These are phyloP conservation scores for Aegilops umbellulata DNA, from an alignment of 176 grass and related monocot species.

Conservation along the genomic window DNA sequence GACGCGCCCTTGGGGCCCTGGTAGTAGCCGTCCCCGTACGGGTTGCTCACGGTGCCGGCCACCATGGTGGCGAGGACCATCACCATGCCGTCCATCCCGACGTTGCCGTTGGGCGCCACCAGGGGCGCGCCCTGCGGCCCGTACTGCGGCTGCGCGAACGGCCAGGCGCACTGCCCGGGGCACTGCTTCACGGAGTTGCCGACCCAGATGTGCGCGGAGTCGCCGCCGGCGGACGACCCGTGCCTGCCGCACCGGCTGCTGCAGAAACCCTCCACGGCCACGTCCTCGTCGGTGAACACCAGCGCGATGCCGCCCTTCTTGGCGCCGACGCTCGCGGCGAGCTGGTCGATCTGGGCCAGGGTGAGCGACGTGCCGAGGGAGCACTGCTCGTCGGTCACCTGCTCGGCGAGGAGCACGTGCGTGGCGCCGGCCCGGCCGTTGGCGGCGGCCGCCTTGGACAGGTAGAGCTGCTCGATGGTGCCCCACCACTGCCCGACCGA, in stretches of 20 bases:
- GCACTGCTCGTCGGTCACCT: slow-evolving; percentile 43
- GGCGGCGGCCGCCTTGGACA: slow-evolving; percentile 15
- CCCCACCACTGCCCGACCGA: slow-evolving; percentile 52
- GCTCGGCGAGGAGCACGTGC: slow-evolving; percentile 29
- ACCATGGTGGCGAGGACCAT: slow-evolving; percentile 51
- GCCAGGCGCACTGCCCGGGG: slow-evolving; percentile 61
- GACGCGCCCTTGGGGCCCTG: slow-evolving; percentile 47
- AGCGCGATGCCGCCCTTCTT: slow-evolving; percentile 33
- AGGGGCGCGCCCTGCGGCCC: slow-evolving; percentile 53
- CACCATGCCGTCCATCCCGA: slow-evolving; percentile 53
- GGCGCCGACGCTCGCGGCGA: neutral
- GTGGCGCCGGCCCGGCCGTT: neutral
- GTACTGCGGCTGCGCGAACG: slow-evolving; percentile 57
- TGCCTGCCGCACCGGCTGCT: slow-evolving; percentile 59
- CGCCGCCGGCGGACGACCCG: neutral
- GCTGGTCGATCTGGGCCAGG: slow-evolving; percentile 39
- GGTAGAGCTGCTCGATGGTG: slow-evolving; percentile 59
- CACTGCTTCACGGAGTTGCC: slow-evolving; percentile 54
- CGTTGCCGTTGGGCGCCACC: slow-evolving; percentile 55
- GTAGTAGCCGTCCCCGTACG: slow-evolving; percentile 51
- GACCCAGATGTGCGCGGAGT: slow-evolving; percentile 45
- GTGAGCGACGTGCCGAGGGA: slow-evolving; percentile 46
- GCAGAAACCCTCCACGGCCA: slow-evolving; percentile 60
- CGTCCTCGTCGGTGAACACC: slow-evolving; percentile 43
- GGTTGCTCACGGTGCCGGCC: slow-evolving; percentile 59